Evolutionary conservation across 1,284 basidiomycete genomes (phyloP).

Genomic region (Sanghuangporus weigelae): DNA sequence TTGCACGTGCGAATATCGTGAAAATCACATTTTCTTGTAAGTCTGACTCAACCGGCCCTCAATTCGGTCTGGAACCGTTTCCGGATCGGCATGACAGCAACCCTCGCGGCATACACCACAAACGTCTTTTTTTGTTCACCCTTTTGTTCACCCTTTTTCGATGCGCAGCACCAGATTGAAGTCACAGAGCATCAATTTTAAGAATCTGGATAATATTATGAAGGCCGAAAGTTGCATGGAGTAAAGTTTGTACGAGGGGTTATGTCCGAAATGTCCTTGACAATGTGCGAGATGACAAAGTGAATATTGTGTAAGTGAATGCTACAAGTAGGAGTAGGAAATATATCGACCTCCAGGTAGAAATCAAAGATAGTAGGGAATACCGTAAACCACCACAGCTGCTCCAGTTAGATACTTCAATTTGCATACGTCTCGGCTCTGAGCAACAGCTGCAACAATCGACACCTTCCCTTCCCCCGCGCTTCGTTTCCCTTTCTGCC

Average conservation of each 20-base stretch:
- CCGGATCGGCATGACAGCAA: neutral
- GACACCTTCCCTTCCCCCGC: slow-evolving; percentile 34
- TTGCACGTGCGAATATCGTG: no score
- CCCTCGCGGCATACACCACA: neutral
- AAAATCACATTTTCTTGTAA: neutral
- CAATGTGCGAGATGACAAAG: neutral
- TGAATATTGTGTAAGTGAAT: neutral
- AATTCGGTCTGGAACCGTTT: neutral
- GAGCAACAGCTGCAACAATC: slow-evolving; percentile 75
- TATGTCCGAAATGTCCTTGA: no score
- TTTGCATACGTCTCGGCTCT: slow-evolving; percentile 78
- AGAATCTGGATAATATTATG: no score
- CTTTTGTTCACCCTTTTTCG: neutral
- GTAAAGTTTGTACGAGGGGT: no score
- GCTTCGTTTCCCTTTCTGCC: slow-evolving; percentile 22
- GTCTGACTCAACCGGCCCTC: neutral
- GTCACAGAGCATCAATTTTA: neutral
- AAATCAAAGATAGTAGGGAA: slow-evolving; percentile 76
- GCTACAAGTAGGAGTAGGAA: no score
- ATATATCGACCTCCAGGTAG: neutral
- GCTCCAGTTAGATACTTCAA: slow-evolving; percentile 95
- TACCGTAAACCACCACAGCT: slow-evolving; percentile 90
- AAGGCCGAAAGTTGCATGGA: no score
- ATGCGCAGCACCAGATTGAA: neutral
- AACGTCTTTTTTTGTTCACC: neutral